phyloP scores from a whole-genome alignment of 306 rosid genomes.

The Vachellia pachyceras region DNA sequence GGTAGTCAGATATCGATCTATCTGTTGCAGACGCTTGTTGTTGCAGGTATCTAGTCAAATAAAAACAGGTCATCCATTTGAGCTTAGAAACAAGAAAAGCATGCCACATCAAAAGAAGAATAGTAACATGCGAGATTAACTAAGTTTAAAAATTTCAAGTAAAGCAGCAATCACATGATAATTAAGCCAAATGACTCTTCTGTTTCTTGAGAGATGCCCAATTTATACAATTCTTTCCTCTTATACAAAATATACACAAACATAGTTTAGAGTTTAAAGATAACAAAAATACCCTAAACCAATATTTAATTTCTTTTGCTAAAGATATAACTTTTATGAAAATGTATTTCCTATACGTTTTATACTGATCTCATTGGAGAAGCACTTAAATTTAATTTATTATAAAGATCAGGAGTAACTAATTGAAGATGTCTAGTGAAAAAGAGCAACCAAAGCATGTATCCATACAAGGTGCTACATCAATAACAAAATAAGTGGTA shows the following conservation, averaged over 20 bases:
- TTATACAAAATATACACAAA: not conserved
- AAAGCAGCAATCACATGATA: slow-evolving; percentile 3
- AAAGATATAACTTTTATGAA: not conserved
- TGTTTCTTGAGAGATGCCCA: not conserved
- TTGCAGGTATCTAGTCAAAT: slow-evolving; percentile 72
- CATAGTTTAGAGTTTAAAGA: not conserved
- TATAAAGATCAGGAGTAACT: not conserved
- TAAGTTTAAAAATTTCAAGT: slow-evolving; percentile 21
- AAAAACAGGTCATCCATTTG: slow-evolving; percentile 27
- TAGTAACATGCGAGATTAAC: slow-evolving; percentile 11
- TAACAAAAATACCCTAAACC: not conserved
- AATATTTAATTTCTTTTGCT: not conserved
- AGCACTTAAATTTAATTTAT: not conserved
- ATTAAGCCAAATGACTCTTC: not conserved
- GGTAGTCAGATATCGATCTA: slow-evolving; percentile 61
- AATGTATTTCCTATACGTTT: not conserved
- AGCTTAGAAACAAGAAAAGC: slow-evolving; percentile 9
- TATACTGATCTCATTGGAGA: not conserved
- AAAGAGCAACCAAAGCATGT: no score
- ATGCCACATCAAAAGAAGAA: slow-evolving; percentile 32
- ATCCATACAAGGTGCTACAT: no score
- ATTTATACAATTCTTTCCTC: not conserved
- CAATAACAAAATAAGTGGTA: no score
- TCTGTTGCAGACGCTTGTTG: slow-evolving; percentile 65
- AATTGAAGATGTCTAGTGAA: no score